Conservation (phyloP, 306 rosid species). For the Vigna radiata region DNA sequence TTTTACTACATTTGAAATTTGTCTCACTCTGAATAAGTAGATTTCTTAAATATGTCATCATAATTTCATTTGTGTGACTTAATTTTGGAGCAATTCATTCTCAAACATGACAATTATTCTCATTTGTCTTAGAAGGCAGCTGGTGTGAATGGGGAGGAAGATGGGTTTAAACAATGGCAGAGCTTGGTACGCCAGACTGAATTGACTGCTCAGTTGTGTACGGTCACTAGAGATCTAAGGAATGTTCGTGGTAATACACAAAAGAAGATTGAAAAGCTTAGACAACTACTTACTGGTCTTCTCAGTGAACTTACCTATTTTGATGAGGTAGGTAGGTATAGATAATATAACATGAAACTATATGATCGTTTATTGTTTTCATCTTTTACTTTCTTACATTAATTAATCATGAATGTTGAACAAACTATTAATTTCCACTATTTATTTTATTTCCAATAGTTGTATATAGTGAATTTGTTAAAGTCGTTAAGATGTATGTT, state of each 20-base stretch:
- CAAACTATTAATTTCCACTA: conserved; percentile 1
- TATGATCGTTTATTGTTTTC: conserved; percentile 23
- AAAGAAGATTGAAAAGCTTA: conserved; percentile 96
- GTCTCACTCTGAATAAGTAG: conserved; percentile 3
- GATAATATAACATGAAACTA: conserved; percentile 39
- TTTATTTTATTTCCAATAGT: conserved; percentile 19
- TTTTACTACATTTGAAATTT: conserved; percentile 9
- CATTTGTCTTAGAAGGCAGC: conserved; percentile 64
- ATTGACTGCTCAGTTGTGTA: conserved; percentile 91
- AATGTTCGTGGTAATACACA: conserved; percentile 95
- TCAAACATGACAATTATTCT: conserved; percentile 39
- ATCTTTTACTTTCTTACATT: not conserved
- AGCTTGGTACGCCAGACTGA: conserved; percentile 97
- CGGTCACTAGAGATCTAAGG: conserved; percentile 89
- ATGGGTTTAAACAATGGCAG: conserved; percentile 92
- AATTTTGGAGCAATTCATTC: conserved; percentile 32
- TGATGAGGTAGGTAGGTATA: conserved; percentile 99
- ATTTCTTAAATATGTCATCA: conserved; percentile 1
- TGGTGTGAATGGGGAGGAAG: conserved; percentile 79
- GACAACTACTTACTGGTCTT: conserved; percentile 94
- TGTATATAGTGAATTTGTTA: conserved; percentile 31
- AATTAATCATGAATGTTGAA: conserved; percentile 30
- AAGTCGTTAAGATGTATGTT: conserved; percentile 35
- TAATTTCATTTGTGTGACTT: conserved; percentile 36
- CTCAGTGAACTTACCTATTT: conserved; percentile 94